A percentile compares a stretch with the other conserved stretches of the same genome.
These are phyloP conservation scores for Trichoderma asperelloides DNA, from an alignment of 495 filamentous ascomycete genomes.

Conservation along the genomic window DNA sequence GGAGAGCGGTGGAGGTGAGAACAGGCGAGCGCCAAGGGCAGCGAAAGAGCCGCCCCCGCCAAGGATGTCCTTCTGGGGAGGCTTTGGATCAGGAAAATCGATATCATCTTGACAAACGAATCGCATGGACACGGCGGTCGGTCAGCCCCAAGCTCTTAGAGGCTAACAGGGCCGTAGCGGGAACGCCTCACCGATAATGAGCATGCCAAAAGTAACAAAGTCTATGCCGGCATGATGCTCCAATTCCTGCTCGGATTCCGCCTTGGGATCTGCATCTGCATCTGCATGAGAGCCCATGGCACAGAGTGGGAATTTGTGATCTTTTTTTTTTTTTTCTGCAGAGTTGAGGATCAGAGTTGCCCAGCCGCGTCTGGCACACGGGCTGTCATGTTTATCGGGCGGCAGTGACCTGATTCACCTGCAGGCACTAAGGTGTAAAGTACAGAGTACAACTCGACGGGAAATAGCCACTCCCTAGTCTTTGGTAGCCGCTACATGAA, in stretches of 20 bases:
- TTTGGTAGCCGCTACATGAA: no score
- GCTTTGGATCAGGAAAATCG: slow-evolving; percentile 56
- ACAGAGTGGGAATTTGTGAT: neutral
- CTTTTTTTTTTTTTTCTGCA: no score
- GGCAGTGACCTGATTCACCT: neutral
- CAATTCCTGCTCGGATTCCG: neutral
- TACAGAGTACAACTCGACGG: no score
- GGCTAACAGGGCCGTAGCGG: slow-evolving; percentile 6
- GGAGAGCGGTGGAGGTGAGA: slow-evolving; percentile 56
- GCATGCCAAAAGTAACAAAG: slow-evolving; percentile 89
- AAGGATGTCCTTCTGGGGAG: slow-evolving; percentile 58
- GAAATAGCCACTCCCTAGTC: no score
- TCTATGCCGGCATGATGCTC: slow-evolving; percentile 39
- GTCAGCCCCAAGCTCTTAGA: neutral
- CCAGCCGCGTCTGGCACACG: neutral
- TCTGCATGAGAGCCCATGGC: neutral
- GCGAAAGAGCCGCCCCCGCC: slow-evolving; percentile 84
- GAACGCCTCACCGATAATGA: slow-evolving; percentile 68
- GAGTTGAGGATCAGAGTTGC: neutral
- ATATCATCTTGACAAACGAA: slow-evolving; percentile 65
- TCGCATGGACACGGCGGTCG: neutral
- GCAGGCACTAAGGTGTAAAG: neutral
- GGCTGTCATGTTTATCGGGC: neutral
- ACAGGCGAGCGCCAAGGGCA: slow-evolving; percentile 79
- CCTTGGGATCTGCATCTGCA: neutral